A percentile compares a stretch with the other conserved stretches of the same genome.
Evolutionary conservation across 2,329 filamentous ascomycete genomes (phyloP).

Genomic region (Biscogniauxia mediterranea): DNA sequence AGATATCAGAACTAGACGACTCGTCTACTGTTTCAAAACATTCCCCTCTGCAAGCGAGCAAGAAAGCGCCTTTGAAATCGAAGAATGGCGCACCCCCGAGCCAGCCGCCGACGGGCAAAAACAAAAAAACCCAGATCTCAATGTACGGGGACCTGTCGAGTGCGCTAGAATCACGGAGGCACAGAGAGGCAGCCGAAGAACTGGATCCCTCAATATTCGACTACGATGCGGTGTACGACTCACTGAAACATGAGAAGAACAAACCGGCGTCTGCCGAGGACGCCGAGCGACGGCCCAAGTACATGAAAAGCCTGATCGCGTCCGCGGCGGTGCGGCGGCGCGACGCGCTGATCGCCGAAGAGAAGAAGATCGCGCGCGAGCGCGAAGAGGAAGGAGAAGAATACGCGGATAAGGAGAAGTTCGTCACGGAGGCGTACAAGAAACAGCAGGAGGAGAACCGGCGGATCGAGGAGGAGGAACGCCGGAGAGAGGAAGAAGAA

Average conservation of each 20-base stretch:
- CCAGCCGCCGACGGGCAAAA: slow-evolving; percentile 44
- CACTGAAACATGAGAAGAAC: slow-evolving; percentile 64
- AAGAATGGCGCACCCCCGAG: slow-evolving; percentile 31
- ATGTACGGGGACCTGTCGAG: slow-evolving; percentile 67
- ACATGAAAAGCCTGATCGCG: slow-evolving; percentile 72
- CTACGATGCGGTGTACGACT: slow-evolving; percentile 81
- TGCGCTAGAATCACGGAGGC: slow-evolving; percentile 59
- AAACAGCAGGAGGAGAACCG: slow-evolving; percentile 75
- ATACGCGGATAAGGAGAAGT: slow-evolving; percentile 80
- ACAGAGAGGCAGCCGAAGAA: slow-evolving; percentile 63
- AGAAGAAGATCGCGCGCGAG: slow-evolving; percentile 76
- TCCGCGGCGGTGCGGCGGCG: slow-evolving; percentile 75
- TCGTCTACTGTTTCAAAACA: slow-evolving; percentile 33
- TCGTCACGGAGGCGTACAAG: slow-evolving; percentile 82
- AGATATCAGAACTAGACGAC: slow-evolving; percentile 61
- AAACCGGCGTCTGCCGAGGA: slow-evolving; percentile 43
- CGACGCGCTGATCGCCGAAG: slow-evolving; percentile 74
- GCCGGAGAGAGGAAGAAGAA: slow-evolving; percentile 61
- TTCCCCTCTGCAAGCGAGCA: slow-evolving; percentile 23
- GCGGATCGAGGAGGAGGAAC: slow-evolving; percentile 70
- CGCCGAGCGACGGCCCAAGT: slow-evolving; percentile 66
- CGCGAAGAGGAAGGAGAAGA: slow-evolving; percentile 78
- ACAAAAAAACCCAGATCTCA: slow-evolving; percentile 41
- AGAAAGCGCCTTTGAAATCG: slow-evolving; percentile 31
- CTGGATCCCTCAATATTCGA: slow-evolving; percentile 77